Evolutionary conservation across 164 flowering plant genomes (phyloP), one percentile per base, ranked within the genome.

Genomic region (Piper betle): DNA sequence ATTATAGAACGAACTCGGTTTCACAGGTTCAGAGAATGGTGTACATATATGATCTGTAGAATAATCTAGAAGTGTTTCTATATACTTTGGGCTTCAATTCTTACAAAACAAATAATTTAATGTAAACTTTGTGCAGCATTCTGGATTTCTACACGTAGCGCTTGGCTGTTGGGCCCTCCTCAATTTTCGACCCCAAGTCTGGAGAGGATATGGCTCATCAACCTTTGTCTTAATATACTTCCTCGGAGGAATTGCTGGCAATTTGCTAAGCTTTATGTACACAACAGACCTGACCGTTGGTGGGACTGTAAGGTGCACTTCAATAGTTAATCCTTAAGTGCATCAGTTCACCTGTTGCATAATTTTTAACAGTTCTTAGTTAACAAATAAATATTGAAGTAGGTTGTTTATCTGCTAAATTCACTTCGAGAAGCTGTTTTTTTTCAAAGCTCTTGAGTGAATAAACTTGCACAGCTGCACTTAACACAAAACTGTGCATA

Each of bases 231-330:
- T 87, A 78, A 79, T 87, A 64, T 87, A 78, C 56, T 43, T 82
- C 43, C 84, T 85, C 40, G 95, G 95, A 64, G 95, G 91, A 65
- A 68, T 87, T 55, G 77, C 85, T 52, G 95, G 90, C 55, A 87
- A 87, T 71, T 64, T 87, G 66, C 74, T 72, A 16, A 87, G 88
- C 74, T 83, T 80, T 73, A 73, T 84, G 57, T 88, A 84, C 70
- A 85, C 87, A 0, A 77, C 95, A 52, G 87, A 80, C 41, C 74
- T 78, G 40, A 82, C 91, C 46, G 90, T 87, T 59, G 88, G 88
- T 66, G 91, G 95, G 46, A 83, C 95, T 20, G 91, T 87, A 76
- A 73, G 88, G 39, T 17, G 10, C 40, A 59, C n/a, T 25, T 15
- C 25, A 7, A 0, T 4, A 25, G 4, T 15, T 9, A 11, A 55